A percentile compares a stretch with the other conserved stretches of the same genome.
phyloP scores from a whole-genome alignment of 2,329 filamentous ascomycete genomes.

The Aspergillus japonicus region DNA sequence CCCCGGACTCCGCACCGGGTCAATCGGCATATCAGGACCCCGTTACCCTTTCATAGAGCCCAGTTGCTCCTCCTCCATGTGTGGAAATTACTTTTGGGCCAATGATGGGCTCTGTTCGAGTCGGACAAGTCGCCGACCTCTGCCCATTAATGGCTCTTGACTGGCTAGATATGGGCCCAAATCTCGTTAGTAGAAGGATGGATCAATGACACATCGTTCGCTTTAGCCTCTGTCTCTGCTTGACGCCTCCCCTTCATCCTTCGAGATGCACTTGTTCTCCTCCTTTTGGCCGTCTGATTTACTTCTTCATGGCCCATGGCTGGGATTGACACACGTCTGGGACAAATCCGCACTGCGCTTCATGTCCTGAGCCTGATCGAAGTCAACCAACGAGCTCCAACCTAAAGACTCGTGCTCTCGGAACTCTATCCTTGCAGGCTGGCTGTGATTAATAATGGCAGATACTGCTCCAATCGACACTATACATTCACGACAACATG shows the following conservation, averaged over 20 bases:
- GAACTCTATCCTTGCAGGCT: not conserved
- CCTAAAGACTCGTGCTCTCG: not conserved
- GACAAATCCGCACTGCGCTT: not conserved
- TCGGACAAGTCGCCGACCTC: conserved; percentile 16
- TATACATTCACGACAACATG: conserved; percentile 23
- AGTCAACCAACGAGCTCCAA: not conserved
- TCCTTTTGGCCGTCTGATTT: not conserved
- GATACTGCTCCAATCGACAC: conserved; percentile 35
- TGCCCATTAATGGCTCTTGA: conserved; percentile 9
- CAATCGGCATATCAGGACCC: conserved; percentile 14
- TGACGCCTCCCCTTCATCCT: not conserved
- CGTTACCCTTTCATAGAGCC: not conserved
- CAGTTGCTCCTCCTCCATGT: not conserved
- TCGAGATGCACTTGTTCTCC: not conserved
- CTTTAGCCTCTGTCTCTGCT: not conserved
- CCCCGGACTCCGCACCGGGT: conserved; percentile 15
- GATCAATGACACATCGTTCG: conserved; percentile 14
- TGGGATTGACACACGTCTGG: not conserved
- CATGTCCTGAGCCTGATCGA: not conserved
- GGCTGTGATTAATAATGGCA: conserved; percentile 24
- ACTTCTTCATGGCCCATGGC: not conserved
- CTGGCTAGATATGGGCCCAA: conserved; percentile 4
- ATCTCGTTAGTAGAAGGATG: conserved; percentile 2
- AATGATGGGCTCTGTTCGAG: conserved; percentile 11
- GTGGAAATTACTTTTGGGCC: conserved; percentile 1